phyloP scores from a whole-genome alignment of 306 rosid genomes.

The Cucurbita pepo region DNA sequence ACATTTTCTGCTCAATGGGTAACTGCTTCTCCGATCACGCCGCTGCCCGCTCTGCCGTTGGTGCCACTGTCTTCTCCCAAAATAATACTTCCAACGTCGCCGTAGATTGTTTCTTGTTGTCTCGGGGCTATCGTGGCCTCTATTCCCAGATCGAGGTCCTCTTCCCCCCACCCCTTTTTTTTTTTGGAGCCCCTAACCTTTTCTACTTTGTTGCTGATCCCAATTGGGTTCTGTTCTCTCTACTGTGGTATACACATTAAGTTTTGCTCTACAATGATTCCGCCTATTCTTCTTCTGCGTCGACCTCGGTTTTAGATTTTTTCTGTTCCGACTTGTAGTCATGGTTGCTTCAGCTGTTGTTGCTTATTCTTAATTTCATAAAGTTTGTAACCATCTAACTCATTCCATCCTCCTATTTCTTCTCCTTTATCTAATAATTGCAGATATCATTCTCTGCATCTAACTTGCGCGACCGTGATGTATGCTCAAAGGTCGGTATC shows the following conservation, averaged over 20 bases:
- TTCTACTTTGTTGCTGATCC: not conserved
- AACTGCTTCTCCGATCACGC: conserved; percentile 77
- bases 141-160: conserved; percentile 97
- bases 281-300: not conserved
- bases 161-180: not conserved
- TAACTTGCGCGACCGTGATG: conserved; percentile 68
- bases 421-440: not conserved
- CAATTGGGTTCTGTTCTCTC: not conserved
- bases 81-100: conserved; percentile 47
- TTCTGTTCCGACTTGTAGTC: not conserved
- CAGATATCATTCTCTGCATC: conserved; percentile 82
- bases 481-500: conserved; percentile 73
- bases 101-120: conserved; percentile 46
- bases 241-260: not conserved
- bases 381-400: not conserved
- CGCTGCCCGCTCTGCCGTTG: conserved; percentile 55
- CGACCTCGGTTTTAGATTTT: not conserved
- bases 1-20: conserved; percentile 32
- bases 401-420: not conserved
- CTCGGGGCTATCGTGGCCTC: conserved; percentile 68
- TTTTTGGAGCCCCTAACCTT: not conserved
- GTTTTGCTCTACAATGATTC: not conserved
- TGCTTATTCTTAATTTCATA: not conserved
- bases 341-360: not conserved
- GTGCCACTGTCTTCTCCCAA: conserved; percentile 27